A percentile compares a stretch with the other conserved stretches of the same genome.
Evolutionary conservation across 192 early-diverging fungal species (phyloP).

Genomic region (Jimgerdemannia lactiflua): DNA sequence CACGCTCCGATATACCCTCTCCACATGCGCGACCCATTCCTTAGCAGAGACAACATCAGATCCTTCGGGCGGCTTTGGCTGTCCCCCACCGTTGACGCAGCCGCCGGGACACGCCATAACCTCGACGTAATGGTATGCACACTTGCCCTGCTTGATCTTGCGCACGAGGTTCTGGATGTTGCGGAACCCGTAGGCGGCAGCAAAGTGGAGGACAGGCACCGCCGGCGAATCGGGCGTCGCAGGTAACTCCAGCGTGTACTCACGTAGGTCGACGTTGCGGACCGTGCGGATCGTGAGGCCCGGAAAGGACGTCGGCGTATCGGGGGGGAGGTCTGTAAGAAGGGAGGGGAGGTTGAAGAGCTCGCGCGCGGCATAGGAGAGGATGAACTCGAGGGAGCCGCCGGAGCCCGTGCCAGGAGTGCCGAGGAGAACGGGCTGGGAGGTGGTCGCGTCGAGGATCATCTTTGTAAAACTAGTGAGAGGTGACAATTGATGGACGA

Average conservation of each 20-base stretch:
- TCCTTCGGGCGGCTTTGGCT: slow-evolving; percentile 61
- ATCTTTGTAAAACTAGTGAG: slow-evolving; percentile 39
- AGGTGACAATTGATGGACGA: not conserved
- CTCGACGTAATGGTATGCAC: slow-evolving; percentile 88
- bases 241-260: slow-evolving; percentile 46
- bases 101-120: slow-evolving; percentile 98
- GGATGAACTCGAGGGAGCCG: slow-evolving; percentile 86
- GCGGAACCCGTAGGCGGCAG: slow-evolving; percentile 90
- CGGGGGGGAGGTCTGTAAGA: slow-evolving; percentile 43
- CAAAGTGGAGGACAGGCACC: slow-evolving; percentile 73
- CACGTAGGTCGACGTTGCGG: slow-evolving; percentile 81
- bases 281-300: slow-evolving; percentile 65
- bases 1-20: slow-evolving; percentile 61
- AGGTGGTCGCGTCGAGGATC: slow-evolving; percentile 15
- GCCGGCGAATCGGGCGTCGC: slow-evolving; percentile 23
- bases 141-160: slow-evolving; percentile 83
- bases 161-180: slow-evolving; percentile 98
- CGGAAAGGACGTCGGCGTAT: slow-evolving; percentile 31
- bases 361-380: slow-evolving; percentile 76
- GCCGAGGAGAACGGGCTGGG: slow-evolving; percentile 41
- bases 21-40: slow-evolving; percentile 71
- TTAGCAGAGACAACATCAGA: slow-evolving; percentile 45
- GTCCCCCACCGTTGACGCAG: slow-evolving; percentile 98
- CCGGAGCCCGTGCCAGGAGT: slow-evolving; percentile 85
- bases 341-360: slow-evolving; percentile 61